phyloP scores from a whole-genome alignment of 441 rosid genomes.

The Populus tomentosa region DNA sequence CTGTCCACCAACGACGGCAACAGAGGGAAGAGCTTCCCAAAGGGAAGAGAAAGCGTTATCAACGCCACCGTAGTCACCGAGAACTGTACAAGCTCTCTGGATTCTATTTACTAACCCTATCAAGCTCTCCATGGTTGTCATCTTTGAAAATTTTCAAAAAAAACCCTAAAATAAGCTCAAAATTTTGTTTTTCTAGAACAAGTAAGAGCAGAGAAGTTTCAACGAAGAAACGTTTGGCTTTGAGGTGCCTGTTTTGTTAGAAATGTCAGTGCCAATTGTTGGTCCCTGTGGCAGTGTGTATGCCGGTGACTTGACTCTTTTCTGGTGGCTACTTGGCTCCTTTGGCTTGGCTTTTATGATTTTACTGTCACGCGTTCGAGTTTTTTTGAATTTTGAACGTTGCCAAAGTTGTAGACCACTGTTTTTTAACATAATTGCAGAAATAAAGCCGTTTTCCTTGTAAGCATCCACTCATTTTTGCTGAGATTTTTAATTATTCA shows the following conservation, averaged over 20 bases:
- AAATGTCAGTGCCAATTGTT: neutral
- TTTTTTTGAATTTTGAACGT: constrained; percentile 19
- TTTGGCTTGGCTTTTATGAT: neutral
- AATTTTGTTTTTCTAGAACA: neutral
- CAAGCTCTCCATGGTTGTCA: constrained; percentile 90
- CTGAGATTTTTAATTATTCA: too few species aligned
- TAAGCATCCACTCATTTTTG: neutral
- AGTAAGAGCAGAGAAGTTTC: neutral
- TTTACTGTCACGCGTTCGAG: constrained; percentile 3
- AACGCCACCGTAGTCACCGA: constrained; percentile 80
- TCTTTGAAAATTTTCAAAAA: constrained; percentile 11
- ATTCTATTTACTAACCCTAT: constrained; percentile 78
- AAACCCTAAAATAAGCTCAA: neutral
- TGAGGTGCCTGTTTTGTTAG: neutral
- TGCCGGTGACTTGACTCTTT: neutral
- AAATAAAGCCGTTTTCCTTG: neutral
- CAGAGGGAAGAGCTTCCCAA: constrained; percentile 95
- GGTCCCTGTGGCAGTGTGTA: too few species aligned
- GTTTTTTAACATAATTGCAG: neutral
- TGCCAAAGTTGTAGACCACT: neutral
- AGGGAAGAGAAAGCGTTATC: constrained; percentile 67
- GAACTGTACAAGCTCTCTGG: constrained; percentile 80
- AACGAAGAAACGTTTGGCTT: neutral
- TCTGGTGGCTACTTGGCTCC: neutral
- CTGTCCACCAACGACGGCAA: constrained; percentile 95